Conservation (phyloP, 352 stramenopile genomes). For the Halophytophthora polymorphica region DNA sequence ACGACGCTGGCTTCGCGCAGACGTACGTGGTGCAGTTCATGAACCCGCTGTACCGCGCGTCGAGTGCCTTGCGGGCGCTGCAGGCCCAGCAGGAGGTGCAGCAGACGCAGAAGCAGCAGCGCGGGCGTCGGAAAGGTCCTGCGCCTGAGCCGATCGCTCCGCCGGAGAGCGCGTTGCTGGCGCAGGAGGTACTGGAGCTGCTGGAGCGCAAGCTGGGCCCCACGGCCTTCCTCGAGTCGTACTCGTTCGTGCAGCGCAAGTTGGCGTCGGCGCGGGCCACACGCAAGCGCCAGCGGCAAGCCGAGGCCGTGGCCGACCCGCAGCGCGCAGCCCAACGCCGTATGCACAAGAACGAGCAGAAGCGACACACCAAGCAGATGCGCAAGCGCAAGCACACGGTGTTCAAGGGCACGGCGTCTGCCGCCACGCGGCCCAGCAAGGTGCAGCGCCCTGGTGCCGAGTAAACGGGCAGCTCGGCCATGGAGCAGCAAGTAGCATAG, state of each 20-base stretch:
- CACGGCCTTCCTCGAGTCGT: constrained; percentile 70
- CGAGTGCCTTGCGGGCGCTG: constrained; percentile 52
- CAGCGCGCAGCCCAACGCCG: constrained; percentile 72
- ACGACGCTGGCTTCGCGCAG: constrained; percentile 43
- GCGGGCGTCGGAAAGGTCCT: constrained; percentile 16
- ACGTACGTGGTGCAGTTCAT: constrained; percentile 78
- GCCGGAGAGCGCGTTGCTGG: constrained; percentile 54
- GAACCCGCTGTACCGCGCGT: constrained; percentile 76
- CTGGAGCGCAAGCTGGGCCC: constrained; percentile 77
- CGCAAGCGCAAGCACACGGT: constrained; percentile 89
- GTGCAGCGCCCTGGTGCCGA: constrained; percentile 58
- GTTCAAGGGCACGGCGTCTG: constrained; percentile 72
- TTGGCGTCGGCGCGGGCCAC: constrained; percentile 64
- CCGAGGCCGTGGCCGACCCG: constrained; percentile 73
- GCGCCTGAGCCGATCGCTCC: constrained; percentile 20
- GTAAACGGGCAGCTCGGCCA: too few relatives aligned
- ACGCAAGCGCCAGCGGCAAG: constrained; percentile 76
- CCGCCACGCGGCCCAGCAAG: constrained; percentile 56
- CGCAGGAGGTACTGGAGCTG: constrained; percentile 85
- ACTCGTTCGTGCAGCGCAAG: constrained; percentile 85
- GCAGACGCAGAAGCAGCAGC: constrained; percentile 25
- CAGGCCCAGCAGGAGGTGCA: constrained; percentile 30
- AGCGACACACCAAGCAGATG: constrained; percentile 76
- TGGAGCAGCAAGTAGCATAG: too few relatives aligned
- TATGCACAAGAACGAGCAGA: constrained; percentile 85